Evolutionary conservation across 352 stramenopile species (phyloP), one percentile per base, ranked within the genome.

Genomic region (Phytophthora chlamydospora): DNA sequence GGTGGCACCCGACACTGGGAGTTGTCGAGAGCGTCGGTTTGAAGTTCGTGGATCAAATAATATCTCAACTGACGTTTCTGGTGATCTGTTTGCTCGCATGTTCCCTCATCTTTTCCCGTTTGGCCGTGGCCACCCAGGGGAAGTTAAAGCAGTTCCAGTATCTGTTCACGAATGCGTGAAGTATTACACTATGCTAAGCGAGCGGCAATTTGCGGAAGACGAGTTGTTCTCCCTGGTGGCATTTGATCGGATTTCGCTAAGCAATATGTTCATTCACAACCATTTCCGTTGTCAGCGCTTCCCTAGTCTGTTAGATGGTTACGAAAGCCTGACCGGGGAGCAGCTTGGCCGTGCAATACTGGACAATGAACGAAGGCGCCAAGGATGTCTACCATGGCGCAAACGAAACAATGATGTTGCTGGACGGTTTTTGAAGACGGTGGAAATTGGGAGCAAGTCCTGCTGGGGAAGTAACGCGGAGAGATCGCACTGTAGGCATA

Each of bases 81-180:
- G 24, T 27, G 24, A 27, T 27, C 3, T 27, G 3, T 27, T 27
- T 27, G 24, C 24, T 27, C 24, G 24, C 24, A 27, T 27, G 24
- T 27, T 27, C 24, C 24, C 24, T 2, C 24, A 27, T 27, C 2
- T 27, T 27, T 27, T 5, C 6, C 24, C 48, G 3, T 57, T 27
- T 21, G 48, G 34, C 3, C n/a, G 48, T 35, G 48, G 48, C 11
- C 35, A 57, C 16, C 48, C 48, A 10, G 35, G 48, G 10, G 48
- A 57, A 32, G 4, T 0, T 12, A 17, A 16, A 19, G 19, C n/a
- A 3, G 31, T 57, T 32, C 8, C 31, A 45, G 34, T 45, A 12
- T 57, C 48, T 1, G n/a, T 46, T 16, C 29, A 57, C n/a, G 48
- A 40, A 19, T 57, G 48, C 32, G 29, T 57, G n/a, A 33, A 42